Evolutionary conservation across 306 rosid genomes (phyloP).

Genomic region (Rosa chinensis): DNA sequence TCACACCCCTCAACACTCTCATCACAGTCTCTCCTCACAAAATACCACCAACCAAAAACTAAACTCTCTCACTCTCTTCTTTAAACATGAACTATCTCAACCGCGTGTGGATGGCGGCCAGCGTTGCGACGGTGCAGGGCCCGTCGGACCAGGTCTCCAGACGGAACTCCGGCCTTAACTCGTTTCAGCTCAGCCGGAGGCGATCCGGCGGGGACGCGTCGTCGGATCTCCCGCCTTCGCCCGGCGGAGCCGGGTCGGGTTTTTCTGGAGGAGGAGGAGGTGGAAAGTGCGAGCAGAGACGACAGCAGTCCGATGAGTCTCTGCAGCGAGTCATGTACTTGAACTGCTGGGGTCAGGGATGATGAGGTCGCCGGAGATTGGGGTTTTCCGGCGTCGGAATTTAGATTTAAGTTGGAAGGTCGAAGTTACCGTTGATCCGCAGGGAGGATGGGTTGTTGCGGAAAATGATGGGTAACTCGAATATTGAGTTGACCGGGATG

Average conservation of each 20-base stretch:
- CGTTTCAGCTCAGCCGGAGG: conserved; percentile 50
- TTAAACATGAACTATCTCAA: conserved; percentile 48
- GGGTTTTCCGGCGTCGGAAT: background rate
- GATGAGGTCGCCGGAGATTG: conserved; percentile 23
- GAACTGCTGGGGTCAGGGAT: conserved; percentile 95
- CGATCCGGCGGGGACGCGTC: conserved; percentile 34
- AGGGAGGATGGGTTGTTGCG: background rate
- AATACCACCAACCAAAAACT: background rate
- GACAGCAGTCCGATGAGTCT: conserved; percentile 64
- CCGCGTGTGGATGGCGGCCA: conserved; percentile 72
- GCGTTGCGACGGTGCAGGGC: conserved; percentile 69
- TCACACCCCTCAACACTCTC: background rate
- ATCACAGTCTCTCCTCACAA: background rate
- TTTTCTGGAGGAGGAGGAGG: conserved; percentile 23
- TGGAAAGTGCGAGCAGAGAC: conserved; percentile 41
- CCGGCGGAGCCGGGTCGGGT: conserved; percentile 45
- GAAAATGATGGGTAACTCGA: conserved; percentile 3
- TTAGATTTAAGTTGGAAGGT: background rate
- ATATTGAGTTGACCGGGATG: background rate
- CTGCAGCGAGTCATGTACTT: conserved; percentile 80
- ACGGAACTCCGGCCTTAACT: conserved; percentile 54
- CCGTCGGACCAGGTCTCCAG: conserved; percentile 59
- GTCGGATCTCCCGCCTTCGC: conserved; percentile 34
- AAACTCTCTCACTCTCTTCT: background rate
- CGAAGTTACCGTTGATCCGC: background rate